Conservation (phyloP, 2,329 filamentous ascomycete species). For the Fusarium dlaminii region DNA sequence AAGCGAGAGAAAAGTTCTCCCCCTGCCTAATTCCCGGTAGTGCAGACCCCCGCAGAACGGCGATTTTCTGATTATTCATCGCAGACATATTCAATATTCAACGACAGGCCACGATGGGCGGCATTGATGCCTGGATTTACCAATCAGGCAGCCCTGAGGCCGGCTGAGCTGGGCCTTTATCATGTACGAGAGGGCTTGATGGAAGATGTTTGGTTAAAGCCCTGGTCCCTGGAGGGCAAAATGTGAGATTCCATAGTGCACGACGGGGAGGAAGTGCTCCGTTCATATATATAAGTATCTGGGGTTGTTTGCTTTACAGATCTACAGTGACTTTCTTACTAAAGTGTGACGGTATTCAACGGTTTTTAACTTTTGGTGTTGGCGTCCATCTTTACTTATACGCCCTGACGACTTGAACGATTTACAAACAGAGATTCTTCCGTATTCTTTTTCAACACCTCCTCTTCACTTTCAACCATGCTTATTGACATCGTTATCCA, state of each 20-base stretch:
- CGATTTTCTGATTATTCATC: conserved; percentile 46
- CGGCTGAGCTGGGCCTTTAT: background rate
- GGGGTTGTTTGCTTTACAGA: background rate
- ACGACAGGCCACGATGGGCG: conserved; percentile 11
- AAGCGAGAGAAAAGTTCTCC: background rate
- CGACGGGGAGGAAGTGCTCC: background rate
- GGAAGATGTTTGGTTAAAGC: conserved; percentile 8
- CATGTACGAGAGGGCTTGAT: background rate
- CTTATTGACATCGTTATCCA: conserved; percentile 55
- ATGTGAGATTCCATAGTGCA: background rate
- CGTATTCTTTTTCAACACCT: background rate
- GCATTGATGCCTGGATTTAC: conserved; percentile 7
- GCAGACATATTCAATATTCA: conserved; percentile 44
- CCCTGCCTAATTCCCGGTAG: conserved; percentile 11
- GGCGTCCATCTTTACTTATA: background rate
- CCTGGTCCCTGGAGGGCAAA: conserved; percentile 4
- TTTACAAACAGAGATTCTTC: background rate
- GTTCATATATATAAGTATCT: conserved; percentile 9
- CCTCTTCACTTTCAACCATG: conserved; percentile 10
- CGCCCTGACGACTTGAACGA: background rate
- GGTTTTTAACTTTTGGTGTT: background rate
- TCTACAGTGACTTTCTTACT: conserved; percentile 1
- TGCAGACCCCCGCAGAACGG: conserved; percentile 4
- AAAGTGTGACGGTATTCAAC: background rate
- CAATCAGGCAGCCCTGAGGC: background rate